Evolutionary conservation across 2,329 filamentous ascomycete genomes (phyloP), one percentile per base, ranked within the genome.

Genomic region (Rhytidhysteron rufulum): DNA sequence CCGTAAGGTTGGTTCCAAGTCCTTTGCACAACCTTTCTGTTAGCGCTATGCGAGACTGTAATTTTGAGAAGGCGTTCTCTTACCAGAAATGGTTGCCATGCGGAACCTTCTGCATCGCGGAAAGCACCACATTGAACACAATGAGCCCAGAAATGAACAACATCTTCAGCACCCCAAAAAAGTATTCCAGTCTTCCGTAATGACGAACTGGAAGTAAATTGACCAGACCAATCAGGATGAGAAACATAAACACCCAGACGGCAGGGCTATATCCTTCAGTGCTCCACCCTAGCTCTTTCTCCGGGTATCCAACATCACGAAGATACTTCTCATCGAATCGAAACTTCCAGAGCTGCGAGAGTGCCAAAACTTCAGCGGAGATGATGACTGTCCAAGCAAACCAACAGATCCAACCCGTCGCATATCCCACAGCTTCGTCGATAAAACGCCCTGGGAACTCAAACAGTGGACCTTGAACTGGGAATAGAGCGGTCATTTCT

Each of bases 351-450:
- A 68, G 53, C 34, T 69, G 62, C 9, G 68, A 60, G 20, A 66
- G 55, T 5, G 66, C 65, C 7, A 66, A 55, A 8, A 70, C 47
- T 48, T 71, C 66, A 24, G 67, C 60, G 6, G 53, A 44, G 6
- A 94, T 89, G 32, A 88, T 86, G 57, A 94, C 93, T 0, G 87
- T 87, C 87, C 87, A 95, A 0, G 88, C 89, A 2, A 89, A 89
- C 68, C 68, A 72, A 19, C 64, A 57, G 49, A 71, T 70, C 70
- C 70, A 73, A 2, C 67, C 69, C 13, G 63, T 64, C 2, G 69
- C 67, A 52, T 68, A 71, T 24, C 69, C 69, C 16, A 72, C 59
- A 20, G 66, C 65, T 51, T 68, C 62, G 58, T 95, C 88, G 15
- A 96, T 68, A 55, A 95, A 95, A 10, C 90, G 80, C 18, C 88